These are phyloP conservation scores for Sherardia arvensis DNA, from an alignment of 257 asterid genomes.

Conservation along the genomic window DNA sequence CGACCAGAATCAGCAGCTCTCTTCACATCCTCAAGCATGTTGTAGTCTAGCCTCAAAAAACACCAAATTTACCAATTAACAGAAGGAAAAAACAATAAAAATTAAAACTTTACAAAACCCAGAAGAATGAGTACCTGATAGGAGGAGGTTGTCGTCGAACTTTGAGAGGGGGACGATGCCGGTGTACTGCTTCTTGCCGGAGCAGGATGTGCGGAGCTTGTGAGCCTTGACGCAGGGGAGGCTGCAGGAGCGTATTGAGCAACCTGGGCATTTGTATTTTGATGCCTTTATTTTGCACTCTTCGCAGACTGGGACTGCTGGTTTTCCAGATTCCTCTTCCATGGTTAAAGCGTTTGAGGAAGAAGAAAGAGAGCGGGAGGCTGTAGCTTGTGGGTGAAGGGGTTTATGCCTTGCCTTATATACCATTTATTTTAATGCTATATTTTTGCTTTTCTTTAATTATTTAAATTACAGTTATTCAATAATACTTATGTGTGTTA, in stretches of 20 bases:
- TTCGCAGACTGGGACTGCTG: slow-evolving; percentile 30
- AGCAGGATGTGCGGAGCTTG: slow-evolving; percentile 68
- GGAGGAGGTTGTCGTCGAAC: slow-evolving; percentile 58
- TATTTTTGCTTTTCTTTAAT: too few relatives aligned
- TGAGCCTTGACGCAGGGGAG: slow-evolving; percentile 86
- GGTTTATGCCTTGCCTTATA: not conserved
- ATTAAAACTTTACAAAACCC: not conserved
- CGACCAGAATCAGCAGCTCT: slow-evolving; percentile 78
- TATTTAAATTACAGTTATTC: too few relatives aligned
- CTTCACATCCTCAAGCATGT: slow-evolving; percentile 87
- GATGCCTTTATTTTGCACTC: slow-evolving; percentile 64
- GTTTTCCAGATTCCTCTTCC: slow-evolving; percentile 11
- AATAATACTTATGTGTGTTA: too few relatives aligned
- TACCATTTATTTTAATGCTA: too few relatives aligned
- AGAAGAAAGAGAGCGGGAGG: not conserved
- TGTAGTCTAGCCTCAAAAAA: slow-evolving; percentile 43
- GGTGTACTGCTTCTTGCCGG: slow-evolving; percentile 51
- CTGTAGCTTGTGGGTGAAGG: too few relatives aligned
- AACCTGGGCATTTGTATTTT: slow-evolving; percentile 88
- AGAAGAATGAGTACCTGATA: slow-evolving; percentile 43
- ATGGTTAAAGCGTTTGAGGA: not conserved
- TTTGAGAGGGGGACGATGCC: slow-evolving; percentile 52
- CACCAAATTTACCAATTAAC: not conserved
- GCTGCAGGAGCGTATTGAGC: slow-evolving; percentile 80
- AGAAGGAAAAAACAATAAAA: not conserved